Evolutionary conservation across 768 basidiomycete genomes (phyloP).

Genomic region (Dacryopinax spathularia): DNA sequence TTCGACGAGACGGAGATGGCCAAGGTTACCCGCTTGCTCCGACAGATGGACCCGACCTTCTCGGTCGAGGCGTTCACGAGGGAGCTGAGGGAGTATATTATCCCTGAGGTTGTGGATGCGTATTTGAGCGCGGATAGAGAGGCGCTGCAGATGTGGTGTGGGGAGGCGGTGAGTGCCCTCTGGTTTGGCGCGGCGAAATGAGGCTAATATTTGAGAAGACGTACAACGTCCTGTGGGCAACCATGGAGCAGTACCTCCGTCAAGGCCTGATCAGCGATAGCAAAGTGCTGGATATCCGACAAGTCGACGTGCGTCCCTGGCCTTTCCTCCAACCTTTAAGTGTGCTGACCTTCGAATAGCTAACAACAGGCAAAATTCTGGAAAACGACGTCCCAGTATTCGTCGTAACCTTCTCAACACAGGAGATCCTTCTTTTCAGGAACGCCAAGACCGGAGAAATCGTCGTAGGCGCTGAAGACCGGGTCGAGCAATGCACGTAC

Average conservation of each 20-base stretch:
- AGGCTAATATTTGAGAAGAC: slow-evolving; percentile 37
- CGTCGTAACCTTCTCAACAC: slow-evolving; percentile 80
- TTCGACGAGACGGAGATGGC: slow-evolving; percentile 98
- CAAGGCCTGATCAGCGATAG: slow-evolving; percentile 87
- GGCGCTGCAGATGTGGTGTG: slow-evolving; percentile 76
- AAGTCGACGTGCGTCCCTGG: slow-evolving; percentile 67
- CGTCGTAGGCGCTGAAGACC: slow-evolving; percentile 71
- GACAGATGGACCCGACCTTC: slow-evolving; percentile 75
- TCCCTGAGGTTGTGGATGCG: slow-evolving; percentile 94
- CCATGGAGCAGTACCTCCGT: slow-evolving; percentile 82
- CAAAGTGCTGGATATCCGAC: slow-evolving; percentile 89
- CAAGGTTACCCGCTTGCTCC: slow-evolving; percentile 81
- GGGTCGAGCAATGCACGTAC: slow-evolving; percentile 87
- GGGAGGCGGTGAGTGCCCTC: slow-evolving; percentile 64
- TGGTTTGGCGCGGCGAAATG: background rate
- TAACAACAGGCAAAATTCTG: slow-evolving; percentile 73
- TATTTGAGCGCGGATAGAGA: slow-evolving; percentile 84
- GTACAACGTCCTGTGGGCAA: slow-evolving; percentile 96
- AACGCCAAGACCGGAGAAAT: slow-evolving; percentile 81
- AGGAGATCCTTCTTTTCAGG: slow-evolving; percentile 84
- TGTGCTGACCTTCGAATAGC: slow-evolving; percentile 29
- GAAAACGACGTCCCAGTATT: slow-evolving; percentile 78
- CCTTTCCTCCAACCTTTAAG: background rate
- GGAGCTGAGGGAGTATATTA: slow-evolving; percentile 89
- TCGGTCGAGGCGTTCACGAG: slow-evolving; percentile 73